Evolutionary conservation across 768 basidiomycete genomes (phyloP).

Genomic region (Russula ochroleuca): DNA sequence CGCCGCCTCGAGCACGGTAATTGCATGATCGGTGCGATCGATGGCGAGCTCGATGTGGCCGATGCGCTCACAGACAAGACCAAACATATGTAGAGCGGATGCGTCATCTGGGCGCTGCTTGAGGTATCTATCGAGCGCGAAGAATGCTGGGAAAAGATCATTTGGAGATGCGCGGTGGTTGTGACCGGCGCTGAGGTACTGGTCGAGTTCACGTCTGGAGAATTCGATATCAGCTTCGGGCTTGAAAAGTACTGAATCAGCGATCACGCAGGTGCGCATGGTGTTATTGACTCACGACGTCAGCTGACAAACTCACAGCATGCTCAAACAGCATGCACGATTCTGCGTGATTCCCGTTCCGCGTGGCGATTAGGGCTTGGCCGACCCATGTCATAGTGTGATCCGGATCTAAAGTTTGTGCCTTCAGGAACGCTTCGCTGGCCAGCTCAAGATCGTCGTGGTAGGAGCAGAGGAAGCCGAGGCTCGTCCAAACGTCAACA

Average conservation of each 20-base stretch:
- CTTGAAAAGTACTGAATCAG: slow-evolving; percentile 38
- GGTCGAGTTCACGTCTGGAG: slow-evolving; percentile 54
- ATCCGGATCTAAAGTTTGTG: slow-evolving; percentile 91
- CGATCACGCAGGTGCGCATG: slow-evolving; percentile 16
- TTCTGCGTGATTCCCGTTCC: slow-evolving; percentile 54
- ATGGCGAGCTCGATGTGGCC: slow-evolving; percentile 62
- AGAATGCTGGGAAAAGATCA: slow-evolving; percentile 70
- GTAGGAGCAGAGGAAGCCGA: slow-evolving; percentile 82
- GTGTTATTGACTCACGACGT: slow-evolving; percentile 45
- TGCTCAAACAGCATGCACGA: slow-evolving; percentile 70
- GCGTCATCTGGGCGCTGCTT: slow-evolving; percentile 63
- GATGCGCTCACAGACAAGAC: slow-evolving; percentile 79
- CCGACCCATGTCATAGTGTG: slow-evolving; percentile 87
- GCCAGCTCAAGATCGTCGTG: slow-evolving; percentile 79
- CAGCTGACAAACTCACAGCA: slow-evolving; percentile 54
- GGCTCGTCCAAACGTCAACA: slow-evolving; percentile 74
- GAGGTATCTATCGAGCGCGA: slow-evolving; percentile 73
- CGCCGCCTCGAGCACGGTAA: slow-evolving; percentile 69
- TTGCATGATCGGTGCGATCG: slow-evolving; percentile 55
- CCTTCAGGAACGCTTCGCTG: slow-evolving; percentile 77
- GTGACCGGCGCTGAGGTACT: slow-evolving; percentile 32
- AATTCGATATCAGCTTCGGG: slow-evolving; percentile 79
- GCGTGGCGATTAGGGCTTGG: slow-evolving; percentile 67
- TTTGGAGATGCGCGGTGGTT: slow-evolving; percentile 35
- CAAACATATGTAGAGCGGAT: slow-evolving; percentile 75